Percentiles rank a stretch among this genome's conserved stretches.
Evolutionary conservation across 306 rosid genomes (phyloP).

Genomic region (Pterocarpus santalinus): DNA sequence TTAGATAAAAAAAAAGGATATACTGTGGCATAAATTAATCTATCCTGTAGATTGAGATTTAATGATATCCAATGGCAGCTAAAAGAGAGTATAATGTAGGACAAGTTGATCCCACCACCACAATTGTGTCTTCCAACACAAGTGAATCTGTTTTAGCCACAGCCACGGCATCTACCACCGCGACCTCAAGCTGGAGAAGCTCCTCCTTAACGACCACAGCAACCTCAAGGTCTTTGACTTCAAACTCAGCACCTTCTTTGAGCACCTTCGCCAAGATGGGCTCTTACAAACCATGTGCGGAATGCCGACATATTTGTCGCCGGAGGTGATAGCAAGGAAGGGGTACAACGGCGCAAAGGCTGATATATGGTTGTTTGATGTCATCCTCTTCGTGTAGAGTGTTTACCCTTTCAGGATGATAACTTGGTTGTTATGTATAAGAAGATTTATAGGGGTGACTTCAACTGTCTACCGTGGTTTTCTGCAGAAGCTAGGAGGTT

Average conservation of each 20-base stretch:
- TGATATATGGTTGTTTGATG: slow-evolving; percentile 95
- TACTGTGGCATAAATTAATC: too few relatives aligned
- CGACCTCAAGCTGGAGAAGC: slow-evolving; percentile 90
- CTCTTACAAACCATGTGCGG: slow-evolving; percentile 90
- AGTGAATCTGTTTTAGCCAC: slow-evolving; percentile 65
- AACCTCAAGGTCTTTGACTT: slow-evolving; percentile 87
- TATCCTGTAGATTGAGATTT: too few relatives aligned
- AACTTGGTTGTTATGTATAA: slow-evolving; percentile 80
- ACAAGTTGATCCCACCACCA: too few relatives aligned
- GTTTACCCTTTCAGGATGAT: slow-evolving; percentile 88
- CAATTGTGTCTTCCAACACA: too few relatives aligned
- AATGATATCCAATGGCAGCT: too few relatives aligned
- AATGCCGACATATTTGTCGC: slow-evolving; percentile 94
- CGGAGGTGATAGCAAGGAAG: slow-evolving; percentile 86
- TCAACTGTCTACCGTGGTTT: slow-evolving; percentile 93
- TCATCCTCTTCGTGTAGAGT: slow-evolving; percentile 94
- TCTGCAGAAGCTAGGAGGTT: slow-evolving; percentile 73
- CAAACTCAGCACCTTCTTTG: slow-evolving; percentile 79
- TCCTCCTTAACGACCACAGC: slow-evolving; percentile 83
- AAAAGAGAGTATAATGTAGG: too few relatives aligned
- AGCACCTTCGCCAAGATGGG: slow-evolving; percentile 78
- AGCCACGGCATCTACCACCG: slow-evolving; percentile 97
- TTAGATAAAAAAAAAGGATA: too few relatives aligned
- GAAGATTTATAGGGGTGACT: slow-evolving; percentile 87
- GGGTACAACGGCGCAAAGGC: slow-evolving; percentile 97